These are phyloP conservation scores for Kalaharituber pfeilii DNA, from an alignment of 2,329 filamentous ascomycete genomes.

Conservation along the genomic window DNA sequence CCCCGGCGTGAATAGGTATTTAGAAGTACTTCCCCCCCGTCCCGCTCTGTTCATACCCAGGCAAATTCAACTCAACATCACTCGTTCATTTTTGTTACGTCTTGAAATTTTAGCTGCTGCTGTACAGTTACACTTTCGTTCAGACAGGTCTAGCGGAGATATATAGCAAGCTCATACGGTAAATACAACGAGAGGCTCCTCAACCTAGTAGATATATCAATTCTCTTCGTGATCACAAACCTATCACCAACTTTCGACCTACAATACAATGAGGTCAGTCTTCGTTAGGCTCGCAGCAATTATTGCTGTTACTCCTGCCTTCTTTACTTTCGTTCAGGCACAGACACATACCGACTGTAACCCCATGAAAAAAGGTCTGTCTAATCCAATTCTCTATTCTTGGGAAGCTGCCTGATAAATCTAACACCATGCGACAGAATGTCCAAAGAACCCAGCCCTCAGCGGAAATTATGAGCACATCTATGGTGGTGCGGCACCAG, in stretches of 20 bases:
- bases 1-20: neutral
- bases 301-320: neutral
- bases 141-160: neutral
- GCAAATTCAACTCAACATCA: too few species aligned
- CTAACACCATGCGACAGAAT: slow-evolving; percentile 11
- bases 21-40: neutral
- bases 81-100: neutral
- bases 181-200: too few species aligned
- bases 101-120: neutral
- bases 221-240: neutral
- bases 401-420: neutral
- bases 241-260: neutral
- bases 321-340: slow-evolving; percentile 30
- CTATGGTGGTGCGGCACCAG: slow-evolving; percentile 10
- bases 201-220: neutral
- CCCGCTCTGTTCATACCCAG: too few species aligned
- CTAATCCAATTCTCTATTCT: neutral
- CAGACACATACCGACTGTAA: slow-evolving; percentile 68
- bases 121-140: neutral
- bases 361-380: slow-evolving; percentile 42
- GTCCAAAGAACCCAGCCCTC: slow-evolving; percentile 20
- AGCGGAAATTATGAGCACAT: slow-evolving; percentile 15
- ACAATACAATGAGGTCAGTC: neutral
- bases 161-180: neutral
- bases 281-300: neutral